Evolutionary conservation across 1,139 yeast species (phyloP).

Genomic region (Nakaseomyces uthaithaninus): DNA sequence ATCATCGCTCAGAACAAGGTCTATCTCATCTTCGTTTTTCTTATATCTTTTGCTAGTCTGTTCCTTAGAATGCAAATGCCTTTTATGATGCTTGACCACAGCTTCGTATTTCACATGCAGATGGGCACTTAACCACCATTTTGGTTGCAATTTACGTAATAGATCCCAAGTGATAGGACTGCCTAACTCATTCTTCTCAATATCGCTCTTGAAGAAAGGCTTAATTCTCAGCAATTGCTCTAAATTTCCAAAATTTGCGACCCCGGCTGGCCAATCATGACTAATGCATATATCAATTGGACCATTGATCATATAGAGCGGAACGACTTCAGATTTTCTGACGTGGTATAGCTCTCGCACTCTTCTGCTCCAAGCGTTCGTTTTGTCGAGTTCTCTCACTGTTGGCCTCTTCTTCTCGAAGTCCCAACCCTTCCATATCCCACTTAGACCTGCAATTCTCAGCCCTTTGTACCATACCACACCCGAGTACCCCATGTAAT

Average conservation of each 20-base stretch:
- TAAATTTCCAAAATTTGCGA: slow-evolving; percentile 57
- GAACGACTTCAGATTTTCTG: slow-evolving; percentile 53
- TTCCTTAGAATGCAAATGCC: slow-evolving; percentile 8
- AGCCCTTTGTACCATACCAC: slow-evolving; percentile 67
- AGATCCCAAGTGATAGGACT: slow-evolving; percentile 61
- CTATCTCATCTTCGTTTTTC: slow-evolving; percentile 36
- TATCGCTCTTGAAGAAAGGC: slow-evolving; percentile 61
- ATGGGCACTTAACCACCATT: slow-evolving; percentile 84
- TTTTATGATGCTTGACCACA: slow-evolving; percentile 33
- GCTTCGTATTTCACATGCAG: slow-evolving; percentile 74
- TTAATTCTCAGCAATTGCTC: slow-evolving; percentile 44
- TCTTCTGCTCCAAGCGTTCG: slow-evolving; percentile 38
- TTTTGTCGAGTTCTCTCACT: slow-evolving; percentile 25
- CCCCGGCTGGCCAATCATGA: slow-evolving; percentile 95
- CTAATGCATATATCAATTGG: slow-evolving; percentile 44
- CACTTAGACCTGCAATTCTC: slow-evolving; percentile 74
- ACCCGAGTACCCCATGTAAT: slow-evolving; percentile 74
- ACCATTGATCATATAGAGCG: slow-evolving; percentile 39
- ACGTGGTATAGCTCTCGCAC: slow-evolving; percentile 64
- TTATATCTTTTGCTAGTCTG: slow-evolving; percentile 15
- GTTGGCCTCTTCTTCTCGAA: slow-evolving; percentile 33
- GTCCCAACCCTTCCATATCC: slow-evolving; percentile 57
- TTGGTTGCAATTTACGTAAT: slow-evolving; percentile 49
- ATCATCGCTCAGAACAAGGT: slow-evolving; percentile 32
- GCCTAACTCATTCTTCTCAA: slow-evolving; percentile 56